Evolutionary conservation across 2,329 filamentous ascomycete genomes (phyloP), one percentile per base, ranked within the genome.

Genomic region (Zasmidium angulare): DNA sequence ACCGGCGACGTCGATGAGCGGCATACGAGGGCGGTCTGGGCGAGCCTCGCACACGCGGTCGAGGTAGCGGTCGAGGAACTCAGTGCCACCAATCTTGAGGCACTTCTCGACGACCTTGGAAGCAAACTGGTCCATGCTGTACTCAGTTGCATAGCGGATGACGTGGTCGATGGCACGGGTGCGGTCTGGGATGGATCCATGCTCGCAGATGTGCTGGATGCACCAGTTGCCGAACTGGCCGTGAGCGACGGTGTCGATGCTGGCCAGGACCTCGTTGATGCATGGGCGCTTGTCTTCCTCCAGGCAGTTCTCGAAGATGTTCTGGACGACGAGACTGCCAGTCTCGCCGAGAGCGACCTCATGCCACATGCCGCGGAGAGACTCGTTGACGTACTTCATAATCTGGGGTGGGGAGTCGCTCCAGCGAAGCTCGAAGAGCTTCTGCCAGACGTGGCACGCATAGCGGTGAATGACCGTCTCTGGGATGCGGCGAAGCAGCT

Each of bases 201-300:
- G 95, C 76, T 99, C 95, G 77, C 95, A 99, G 69, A 99, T 92
- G 77, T 99, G 95, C 78, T 99, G 95, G 70, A 99, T 98, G 79
- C 95, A 99, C 95, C 95, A 99, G 75, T 99, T 99, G 57, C 95
- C 95, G 73, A 99, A 99, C 74, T 99, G 95, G 23, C 95, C 95
- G 74, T 97, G 93, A 60, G 95, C 90, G 71, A 99, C 92, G 63
- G 96, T 90, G 77, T 99, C 92, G 69, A 99, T 96, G 74, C 95
- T 97, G 61, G 85, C 86, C 58, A 99, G 85, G 43, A 99, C 95
- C 76, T 99, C 95, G 75, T 96, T 93, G 72, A 99, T 96, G 72
- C 95, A 97, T 49, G 93, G 93, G 61, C 96, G 92, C 93, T 99
- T 99, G 79, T 99, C 95, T 71, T 98, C 93, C 72, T 99, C 96